phyloP scores from a whole-genome alignment of 192 early-diverging fungal species.

The Chytriomyces sp. region DNA sequence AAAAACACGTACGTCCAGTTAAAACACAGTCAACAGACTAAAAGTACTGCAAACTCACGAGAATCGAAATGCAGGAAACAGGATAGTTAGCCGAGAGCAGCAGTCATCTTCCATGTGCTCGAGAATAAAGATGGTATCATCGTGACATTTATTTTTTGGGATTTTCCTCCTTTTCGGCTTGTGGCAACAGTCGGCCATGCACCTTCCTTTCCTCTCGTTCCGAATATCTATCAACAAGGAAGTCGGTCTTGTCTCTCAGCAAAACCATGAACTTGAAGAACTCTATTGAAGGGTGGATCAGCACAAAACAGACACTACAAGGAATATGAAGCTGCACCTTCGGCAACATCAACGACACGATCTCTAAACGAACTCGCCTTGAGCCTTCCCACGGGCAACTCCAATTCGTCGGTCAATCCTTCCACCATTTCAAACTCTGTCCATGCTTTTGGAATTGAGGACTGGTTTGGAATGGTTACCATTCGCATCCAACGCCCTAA shows the following conservation, averaged over 20 bases:
- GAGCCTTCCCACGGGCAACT: slow-evolving; percentile 44
- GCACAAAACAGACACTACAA: not conserved
- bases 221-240: slow-evolving; percentile 53
- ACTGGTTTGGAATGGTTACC: slow-evolving; percentile 61
- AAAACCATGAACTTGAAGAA: slow-evolving; percentile 54
- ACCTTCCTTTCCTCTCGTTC: slow-evolving; percentile 52
- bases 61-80: slow-evolving; percentile 57
- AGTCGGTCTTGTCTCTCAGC: slow-evolving; percentile 45
- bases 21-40: not conserved
- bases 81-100: too few relatives aligned
- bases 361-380: slow-evolving; percentile 49
- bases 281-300: slow-evolving; percentile 23
- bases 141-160: not conserved
- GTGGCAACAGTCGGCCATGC: slow-evolving; percentile 52
- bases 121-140: too few relatives aligned
- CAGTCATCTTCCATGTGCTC: too few relatives aligned
- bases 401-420: not conserved
- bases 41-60: not conserved
- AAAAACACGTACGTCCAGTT: not conserved
- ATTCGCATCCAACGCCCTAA: slow-evolving; percentile 64
- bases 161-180: slow-evolving; percentile 47
- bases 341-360: slow-evolving; percentile 59
- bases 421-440: slow-evolving; percentile 52
- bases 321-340: slow-evolving; percentile 8
- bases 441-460: slow-evolving; percentile 62